These are phyloP conservation scores for Mycosphaerella sp. DNA, from an alignment of 2,329 filamentous ascomycete genomes.

Conservation along the genomic window DNA sequence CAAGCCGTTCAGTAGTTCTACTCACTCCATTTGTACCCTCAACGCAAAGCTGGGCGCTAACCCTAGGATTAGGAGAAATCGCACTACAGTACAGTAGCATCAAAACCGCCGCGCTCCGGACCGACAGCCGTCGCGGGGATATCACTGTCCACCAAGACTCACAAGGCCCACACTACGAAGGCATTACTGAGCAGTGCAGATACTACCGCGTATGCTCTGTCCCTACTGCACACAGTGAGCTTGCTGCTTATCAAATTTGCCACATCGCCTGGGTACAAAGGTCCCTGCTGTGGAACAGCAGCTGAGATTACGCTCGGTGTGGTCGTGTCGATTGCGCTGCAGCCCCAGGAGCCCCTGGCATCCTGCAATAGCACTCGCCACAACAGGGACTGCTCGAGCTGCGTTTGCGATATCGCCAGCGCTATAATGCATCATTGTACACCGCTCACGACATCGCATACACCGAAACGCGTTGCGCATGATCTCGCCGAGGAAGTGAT, in stretches of 20 bases:
- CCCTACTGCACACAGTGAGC: background rate
- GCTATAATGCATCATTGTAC: background rate
- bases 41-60: no score
- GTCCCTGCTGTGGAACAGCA: background rate
- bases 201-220: no score
- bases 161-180: no score
- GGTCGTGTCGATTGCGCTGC: background rate
- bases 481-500: background rate
- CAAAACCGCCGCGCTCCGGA: no score
- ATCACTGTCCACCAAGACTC: no score
- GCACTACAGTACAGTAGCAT: no score
- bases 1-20: no score
- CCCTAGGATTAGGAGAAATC: no score
- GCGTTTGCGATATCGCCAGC: background rate
- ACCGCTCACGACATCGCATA: background rate
- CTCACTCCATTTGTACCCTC: no score
- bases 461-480: background rate
- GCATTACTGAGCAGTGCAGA: no score
- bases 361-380: background rate
- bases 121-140: no score
- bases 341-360: background rate
- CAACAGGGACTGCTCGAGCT: background rate
- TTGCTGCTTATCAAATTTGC: background rate
- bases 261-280: background rate
- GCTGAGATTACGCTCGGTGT: background rate